Percentiles rank a stretch among this genome's conserved stretches.
Conservation (phyloP, 1,139 yeast species). For the Candida sanyaensis region DNA sequence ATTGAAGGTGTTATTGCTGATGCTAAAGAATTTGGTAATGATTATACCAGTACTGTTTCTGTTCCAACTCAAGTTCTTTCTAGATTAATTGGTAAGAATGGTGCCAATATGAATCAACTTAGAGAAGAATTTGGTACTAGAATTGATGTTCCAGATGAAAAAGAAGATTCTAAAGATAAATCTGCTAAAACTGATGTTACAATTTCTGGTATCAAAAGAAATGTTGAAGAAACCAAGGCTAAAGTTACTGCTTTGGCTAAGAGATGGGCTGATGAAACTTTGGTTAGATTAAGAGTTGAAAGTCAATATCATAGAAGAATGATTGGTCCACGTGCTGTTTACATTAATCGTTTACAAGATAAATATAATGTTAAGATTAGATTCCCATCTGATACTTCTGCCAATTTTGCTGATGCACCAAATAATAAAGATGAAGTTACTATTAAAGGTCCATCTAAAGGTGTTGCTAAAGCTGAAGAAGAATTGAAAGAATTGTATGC, state of each 20-base stretch:
- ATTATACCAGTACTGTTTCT: constrained; percentile 52
- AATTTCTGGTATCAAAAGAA: constrained; percentile 76
- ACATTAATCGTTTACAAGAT: constrained; percentile 84
- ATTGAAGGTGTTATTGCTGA: constrained; percentile 60
- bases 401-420: constrained; percentile 37
- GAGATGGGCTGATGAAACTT: constrained; percentile 81
- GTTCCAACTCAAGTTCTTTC: constrained; percentile 72
- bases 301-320: constrained; percentile 76
- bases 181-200: constrained; percentile 57
- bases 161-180: constrained; percentile 27
- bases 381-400: constrained; percentile 56
- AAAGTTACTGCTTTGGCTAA: constrained; percentile 62
- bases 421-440: constrained; percentile 63
- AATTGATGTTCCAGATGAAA: constrained; percentile 58
- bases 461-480: constrained; percentile 81
- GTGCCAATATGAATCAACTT: constrained; percentile 67
- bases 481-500: constrained; percentile 83
- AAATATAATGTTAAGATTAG: constrained; percentile 82
- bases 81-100: constrained; percentile 88
- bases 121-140: constrained; percentile 79
- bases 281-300: constrained; percentile 68
- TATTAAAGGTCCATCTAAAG: constrained; percentile 89
- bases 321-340: constrained; percentile 82
- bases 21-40: constrained; percentile 62
- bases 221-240: constrained; percentile 73